These are phyloP conservation scores for Apiotrichum gracile DNA, from an alignment of 1,284 basidiomycete species.

Conservation along the genomic window DNA sequence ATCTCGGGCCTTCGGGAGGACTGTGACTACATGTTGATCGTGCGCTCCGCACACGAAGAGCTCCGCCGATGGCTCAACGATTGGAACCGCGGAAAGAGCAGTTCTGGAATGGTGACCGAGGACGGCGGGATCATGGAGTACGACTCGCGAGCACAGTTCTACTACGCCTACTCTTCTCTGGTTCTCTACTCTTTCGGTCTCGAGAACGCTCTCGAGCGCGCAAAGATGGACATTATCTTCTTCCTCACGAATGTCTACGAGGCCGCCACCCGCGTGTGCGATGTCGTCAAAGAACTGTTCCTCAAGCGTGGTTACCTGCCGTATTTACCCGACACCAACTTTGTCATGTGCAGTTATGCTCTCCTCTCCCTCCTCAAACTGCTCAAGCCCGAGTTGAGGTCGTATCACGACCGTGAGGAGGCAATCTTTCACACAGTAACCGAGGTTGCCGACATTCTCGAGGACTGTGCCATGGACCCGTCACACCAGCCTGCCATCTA, in stretches of 20 bases:
- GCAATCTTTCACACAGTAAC: slow-evolving; percentile 47
- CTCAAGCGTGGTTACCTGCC: slow-evolving; percentile 69
- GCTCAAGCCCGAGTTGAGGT: slow-evolving; percentile 41
- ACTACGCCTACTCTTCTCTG: slow-evolving; percentile 75
- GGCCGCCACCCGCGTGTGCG: slow-evolving; percentile 53
- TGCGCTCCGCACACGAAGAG: slow-evolving; percentile 43
- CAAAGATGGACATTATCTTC: slow-evolving; percentile 62
- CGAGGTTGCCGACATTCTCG: slow-evolving; percentile 72
- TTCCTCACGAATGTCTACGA: slow-evolving; percentile 80
- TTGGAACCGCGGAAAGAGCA: slow-evolving; percentile 9
- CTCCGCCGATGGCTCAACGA: slow-evolving; percentile 33
- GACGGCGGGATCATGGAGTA: slow-evolving; percentile 19
- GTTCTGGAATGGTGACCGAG: background rate
- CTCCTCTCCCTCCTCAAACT: slow-evolving; percentile 83
- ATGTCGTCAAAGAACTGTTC: slow-evolving; percentile 57
- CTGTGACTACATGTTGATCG: slow-evolving; percentile 59
- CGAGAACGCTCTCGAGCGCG: slow-evolving; percentile 78
- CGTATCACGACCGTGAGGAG: slow-evolving; percentile 41
- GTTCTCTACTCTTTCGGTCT: slow-evolving; percentile 91
- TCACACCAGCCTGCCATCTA: slow-evolving; percentile 81
- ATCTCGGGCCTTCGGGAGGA: slow-evolving; percentile 79
- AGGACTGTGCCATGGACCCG: slow-evolving; percentile 64
- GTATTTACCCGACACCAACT: slow-evolving; percentile 85
- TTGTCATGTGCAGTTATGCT: slow-evolving; percentile 77
- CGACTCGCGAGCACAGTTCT: slow-evolving; percentile 56